Evolutionary conservation across 257 asterid species (phyloP).

Genomic region (Jacaranda copaia): DNA sequence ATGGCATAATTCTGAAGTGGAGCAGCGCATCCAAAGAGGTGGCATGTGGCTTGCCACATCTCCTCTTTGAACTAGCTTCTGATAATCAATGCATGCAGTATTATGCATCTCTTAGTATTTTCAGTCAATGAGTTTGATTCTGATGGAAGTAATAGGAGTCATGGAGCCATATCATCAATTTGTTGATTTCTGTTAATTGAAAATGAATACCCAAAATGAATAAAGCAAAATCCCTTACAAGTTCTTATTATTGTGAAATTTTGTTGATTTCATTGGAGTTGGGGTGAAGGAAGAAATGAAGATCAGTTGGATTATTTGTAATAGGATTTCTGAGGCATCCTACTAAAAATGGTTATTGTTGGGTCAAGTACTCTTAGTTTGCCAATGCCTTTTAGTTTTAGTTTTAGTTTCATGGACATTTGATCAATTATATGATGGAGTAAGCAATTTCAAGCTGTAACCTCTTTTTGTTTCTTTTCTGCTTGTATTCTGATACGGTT

Average conservation of each 20-base stretch:
- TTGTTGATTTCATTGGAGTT: neutral
- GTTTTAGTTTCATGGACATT: neutral
- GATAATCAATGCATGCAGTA: neutral
- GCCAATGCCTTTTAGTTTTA: neutral
- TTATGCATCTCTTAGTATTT: neutral
- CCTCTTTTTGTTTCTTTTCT: neutral
- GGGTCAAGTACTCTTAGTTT: neutral
- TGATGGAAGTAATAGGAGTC: neutral
- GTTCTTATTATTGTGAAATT: slow-evolving; percentile 13
- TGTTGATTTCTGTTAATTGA: neutral
- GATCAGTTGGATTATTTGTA: neutral
- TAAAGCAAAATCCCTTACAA: neutral
- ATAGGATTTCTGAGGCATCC: neutral
- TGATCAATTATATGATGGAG: neutral
- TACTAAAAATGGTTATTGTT: neutral
- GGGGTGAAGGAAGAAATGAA: neutral
- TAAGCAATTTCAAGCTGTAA: neutral
- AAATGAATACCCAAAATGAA: neutral
- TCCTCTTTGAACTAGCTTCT: neutral
- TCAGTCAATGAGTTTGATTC: neutral
- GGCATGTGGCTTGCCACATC: neutral
- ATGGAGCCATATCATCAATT: neutral
- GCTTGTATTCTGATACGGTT: neutral
- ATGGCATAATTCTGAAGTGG: neutral
- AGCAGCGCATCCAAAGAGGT: neutral